Percentiles rank a stretch among this genome's conserved stretches.
Conservation (phyloP, 768 basidiomycete species). For the Trametes cingulata region DNA sequence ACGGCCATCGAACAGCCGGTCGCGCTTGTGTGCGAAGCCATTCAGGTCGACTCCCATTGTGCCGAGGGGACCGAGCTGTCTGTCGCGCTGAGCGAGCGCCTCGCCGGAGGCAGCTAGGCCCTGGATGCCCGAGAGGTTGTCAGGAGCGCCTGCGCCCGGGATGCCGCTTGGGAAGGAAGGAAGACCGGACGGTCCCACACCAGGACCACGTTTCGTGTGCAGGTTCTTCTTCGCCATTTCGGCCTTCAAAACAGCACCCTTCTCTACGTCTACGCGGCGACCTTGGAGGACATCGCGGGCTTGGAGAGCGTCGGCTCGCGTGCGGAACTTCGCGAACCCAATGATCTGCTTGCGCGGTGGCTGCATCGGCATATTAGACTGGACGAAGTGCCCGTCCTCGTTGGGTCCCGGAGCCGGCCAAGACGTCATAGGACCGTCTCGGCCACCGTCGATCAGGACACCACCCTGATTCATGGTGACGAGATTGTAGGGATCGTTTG, state of each 20-base stretch:
- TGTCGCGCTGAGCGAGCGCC: conserved; percentile 22
- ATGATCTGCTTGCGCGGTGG: conserved; percentile 87
- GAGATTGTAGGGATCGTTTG: conserved; percentile 82
- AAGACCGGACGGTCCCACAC: conserved; percentile 54
- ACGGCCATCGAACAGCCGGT: conserved; percentile 32
- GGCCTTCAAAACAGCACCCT: conserved; percentile 90
- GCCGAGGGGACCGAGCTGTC: conserved; percentile 24
- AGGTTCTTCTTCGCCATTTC: conserved; percentile 99
- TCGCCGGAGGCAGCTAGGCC: conserved; percentile 22
- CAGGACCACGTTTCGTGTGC: conserved; percentile 79
- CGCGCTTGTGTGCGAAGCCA: conserved; percentile 35
- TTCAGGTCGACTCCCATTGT: conserved; percentile 38
- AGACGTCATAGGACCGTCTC: conserved; percentile 70
- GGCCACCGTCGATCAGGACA: conserved; percentile 75
- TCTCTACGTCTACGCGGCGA: conserved; percentile 87
- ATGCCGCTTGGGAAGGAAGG: conserved; percentile 21
- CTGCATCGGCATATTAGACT: conserved; percentile 30
- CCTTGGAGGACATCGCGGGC: conserved; percentile 91
- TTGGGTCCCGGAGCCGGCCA: conserved; percentile 51
- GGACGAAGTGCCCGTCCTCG: conserved; percentile 40
- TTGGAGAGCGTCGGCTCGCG: conserved; percentile 81
- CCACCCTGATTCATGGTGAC: conserved; percentile 83
- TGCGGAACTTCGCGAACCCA: conserved; percentile 94
- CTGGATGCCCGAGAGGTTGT: conserved; percentile 18
- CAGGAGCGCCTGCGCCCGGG: conserved; percentile 17